Percentiles rank a stretch among this genome's conserved stretches.
Conservation (phyloP, 768 basidiomycete species). For the Leccinum ochraceum region DNA sequence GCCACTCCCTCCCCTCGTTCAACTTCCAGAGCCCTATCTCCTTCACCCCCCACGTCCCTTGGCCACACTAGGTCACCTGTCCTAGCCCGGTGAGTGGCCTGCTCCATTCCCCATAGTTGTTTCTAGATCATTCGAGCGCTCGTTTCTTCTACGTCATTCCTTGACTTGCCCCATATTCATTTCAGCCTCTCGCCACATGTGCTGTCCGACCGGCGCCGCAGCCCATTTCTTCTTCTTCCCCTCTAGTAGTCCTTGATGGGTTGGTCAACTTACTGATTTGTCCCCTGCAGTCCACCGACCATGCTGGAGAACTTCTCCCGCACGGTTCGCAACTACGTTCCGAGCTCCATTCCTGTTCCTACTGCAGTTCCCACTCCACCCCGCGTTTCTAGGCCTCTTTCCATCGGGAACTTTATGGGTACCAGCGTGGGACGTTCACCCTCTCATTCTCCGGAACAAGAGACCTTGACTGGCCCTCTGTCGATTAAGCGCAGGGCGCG, state of each 20-base stretch:
- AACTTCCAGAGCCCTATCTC: slow-evolving; percentile 13
- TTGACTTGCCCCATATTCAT: slow-evolving; percentile 15
- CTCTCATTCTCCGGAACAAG: slow-evolving; percentile 11
- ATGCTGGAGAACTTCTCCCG: slow-evolving; percentile 54
- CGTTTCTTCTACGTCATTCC: slow-evolving; percentile 11
- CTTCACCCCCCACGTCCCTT: slow-evolving; percentile 11
- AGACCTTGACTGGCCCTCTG: slow-evolving; percentile 11
- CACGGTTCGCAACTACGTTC: slow-evolving; percentile 55
- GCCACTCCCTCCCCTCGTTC: slow-evolving; percentile 17
- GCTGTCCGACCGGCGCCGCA: slow-evolving; percentile 7
- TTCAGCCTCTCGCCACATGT: slow-evolving; percentile 21
- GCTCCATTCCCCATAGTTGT: not conserved
- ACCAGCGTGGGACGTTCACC: slow-evolving; percentile 23
- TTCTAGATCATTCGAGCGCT: slow-evolving; percentile 8
- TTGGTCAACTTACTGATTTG: slow-evolving; percentile 11
- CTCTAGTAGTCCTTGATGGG: not conserved
- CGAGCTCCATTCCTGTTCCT: slow-evolving; percentile 51
- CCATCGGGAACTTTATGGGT: slow-evolving; percentile 45
- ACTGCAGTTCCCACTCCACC: slow-evolving; percentile 49
- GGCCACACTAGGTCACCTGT: slow-evolving; percentile 36
- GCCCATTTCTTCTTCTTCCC: not conserved
- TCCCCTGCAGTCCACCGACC: slow-evolving; percentile 44
- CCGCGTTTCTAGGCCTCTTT: slow-evolving; percentile 49
- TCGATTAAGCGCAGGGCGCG: slow-evolving; percentile 12
- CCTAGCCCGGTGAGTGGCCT: slow-evolving; percentile 29